Evolutionary conservation across 2,329 filamentous ascomycete species (phyloP), one percentile per base, ranked within the genome.

Genomic region (Phyllosticta ampelicida): DNA sequence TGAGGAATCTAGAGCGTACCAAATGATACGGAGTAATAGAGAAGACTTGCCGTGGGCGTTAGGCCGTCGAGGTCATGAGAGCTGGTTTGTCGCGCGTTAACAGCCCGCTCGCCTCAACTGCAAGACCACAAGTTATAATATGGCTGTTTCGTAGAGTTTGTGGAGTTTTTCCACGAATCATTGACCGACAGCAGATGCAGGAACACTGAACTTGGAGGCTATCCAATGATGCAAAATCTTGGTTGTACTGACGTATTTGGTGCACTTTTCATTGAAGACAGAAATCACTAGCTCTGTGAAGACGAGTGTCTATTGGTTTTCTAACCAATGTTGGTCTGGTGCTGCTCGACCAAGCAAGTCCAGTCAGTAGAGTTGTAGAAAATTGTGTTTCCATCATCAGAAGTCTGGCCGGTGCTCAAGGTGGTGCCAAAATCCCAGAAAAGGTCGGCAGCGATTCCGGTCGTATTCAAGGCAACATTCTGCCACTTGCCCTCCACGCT

Each of bases 391-490:
- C 66, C 66, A 63, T 71, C 68, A 57, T 69, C 63, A 55, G 61
- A 56, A 26, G 67, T 68, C 58, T 66, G 48, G 6, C 63, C 64
- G 21, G 61, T 64, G 48, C 59, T 56, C 5, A 68, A 51, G 13
- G 59, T 64, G 51, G 68, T 67, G 2, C 68, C 69, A 44, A 68
- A 58, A 49, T 71, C 67, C 69, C 69, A 71, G 58, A 71, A 70
- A 52, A 65, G n/a, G 59, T 71, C 68, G 6, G 44, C 67, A 11
- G 65, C 69, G 63, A 71, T 69, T 4, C 68, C 68, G 26, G 61
- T 62, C 19, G 63, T 53, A 4, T 53, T 57, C 30, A 69, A 52
- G 55, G 66, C 68, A 6, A 64, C 65, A 54, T 65, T 64, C 60
- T 71, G 69, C 68, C 69, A 71, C 9, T 56, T 60, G 19, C 62